Evolutionary conservation across 2,329 filamentous ascomycete genomes (phyloP).

Genomic region (Grosmannia serpens): DNA sequence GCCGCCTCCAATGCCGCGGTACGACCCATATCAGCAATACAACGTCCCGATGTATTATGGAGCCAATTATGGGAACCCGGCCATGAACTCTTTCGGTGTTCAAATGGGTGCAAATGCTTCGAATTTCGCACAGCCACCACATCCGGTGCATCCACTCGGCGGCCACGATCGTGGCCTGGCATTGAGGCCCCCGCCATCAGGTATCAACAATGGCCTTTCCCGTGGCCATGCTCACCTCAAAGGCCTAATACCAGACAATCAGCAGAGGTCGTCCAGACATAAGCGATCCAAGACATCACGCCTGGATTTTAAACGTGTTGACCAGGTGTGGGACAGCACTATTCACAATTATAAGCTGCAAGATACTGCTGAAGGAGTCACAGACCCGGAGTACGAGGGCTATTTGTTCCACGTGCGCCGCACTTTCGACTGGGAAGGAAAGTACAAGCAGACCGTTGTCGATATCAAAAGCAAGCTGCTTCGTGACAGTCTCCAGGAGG

Average conservation of each 20-base stretch:
- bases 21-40: not conserved
- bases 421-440: conserved; percentile 75
- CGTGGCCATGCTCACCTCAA: not conserved
- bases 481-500: conserved; percentile 55
- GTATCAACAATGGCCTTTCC: not conserved
- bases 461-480: conserved; percentile 79
- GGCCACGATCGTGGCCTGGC: not conserved
- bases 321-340: conserved; percentile 40
- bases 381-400: conserved; percentile 54
- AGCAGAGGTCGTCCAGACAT: not conserved
- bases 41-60: conserved; percentile 1
- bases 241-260: not conserved
- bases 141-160: not conserved
- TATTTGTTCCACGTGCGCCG: conserved; percentile 76
- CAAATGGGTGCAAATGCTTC: not conserved
- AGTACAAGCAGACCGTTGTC: conserved; percentile 59
- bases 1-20: not conserved
- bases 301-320: conserved; percentile 38
- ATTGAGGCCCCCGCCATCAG: not conserved
- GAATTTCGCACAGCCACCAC: not conserved
- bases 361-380: conserved; percentile 34
- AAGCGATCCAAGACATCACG: conserved; percentile 10
- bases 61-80: not conserved
- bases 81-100: not conserved
- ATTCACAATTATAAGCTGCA: conserved; percentile 43